Conservation (phyloP, 768 basidiomycete species). For the Exidia glandulosa region DNA sequence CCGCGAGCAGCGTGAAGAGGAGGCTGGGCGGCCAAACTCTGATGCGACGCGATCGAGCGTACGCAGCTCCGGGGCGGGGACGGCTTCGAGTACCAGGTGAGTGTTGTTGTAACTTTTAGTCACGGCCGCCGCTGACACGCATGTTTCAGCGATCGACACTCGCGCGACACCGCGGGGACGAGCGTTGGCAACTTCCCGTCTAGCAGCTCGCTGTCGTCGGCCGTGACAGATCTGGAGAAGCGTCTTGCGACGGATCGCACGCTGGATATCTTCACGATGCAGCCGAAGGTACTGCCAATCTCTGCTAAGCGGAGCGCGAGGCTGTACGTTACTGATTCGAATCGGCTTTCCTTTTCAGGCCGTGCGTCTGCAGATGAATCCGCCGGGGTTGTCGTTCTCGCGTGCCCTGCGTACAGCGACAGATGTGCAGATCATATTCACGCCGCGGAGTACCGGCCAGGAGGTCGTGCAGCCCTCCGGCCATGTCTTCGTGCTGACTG, state of each 20-base stretch:
- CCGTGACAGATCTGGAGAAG: slow-evolving; percentile 70
- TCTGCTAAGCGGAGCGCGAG: slow-evolving; percentile 1
- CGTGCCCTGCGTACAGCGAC: slow-evolving; percentile 65
- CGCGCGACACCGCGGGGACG: slow-evolving; percentile 46
- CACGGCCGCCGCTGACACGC: no score
- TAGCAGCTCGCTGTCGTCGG: slow-evolving; percentile 34
- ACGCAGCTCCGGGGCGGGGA: slow-evolving; percentile 29
- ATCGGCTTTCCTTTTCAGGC: slow-evolving; percentile 35
- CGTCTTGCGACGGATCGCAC: slow-evolving; percentile 67
- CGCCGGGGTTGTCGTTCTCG: slow-evolving; percentile 64
- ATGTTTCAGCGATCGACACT: slow-evolving; percentile 47
- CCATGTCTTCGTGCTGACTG: slow-evolving; percentile 82
- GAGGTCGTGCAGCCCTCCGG: slow-evolving; percentile 68
- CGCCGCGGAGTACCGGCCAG: slow-evolving; percentile 57
- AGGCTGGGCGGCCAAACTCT: background rate
- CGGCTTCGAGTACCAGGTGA: background rate
- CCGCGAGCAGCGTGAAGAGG: background rate
- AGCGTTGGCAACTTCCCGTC: slow-evolving; percentile 39
- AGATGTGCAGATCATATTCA: slow-evolving; percentile 66
- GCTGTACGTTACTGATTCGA: background rate
- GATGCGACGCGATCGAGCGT: slow-evolving; percentile 24
- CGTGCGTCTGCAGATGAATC: slow-evolving; percentile 83
- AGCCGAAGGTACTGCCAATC: slow-evolving; percentile 55
- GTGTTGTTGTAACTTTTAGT: no score
- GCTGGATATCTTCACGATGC: slow-evolving; percentile 93